A percentile compares a stretch with the other conserved stretches of the same genome.
These are phyloP conservation scores for Crassisporium funariophilum DNA, from an alignment of 768 basidiomycete species.

Conservation along the genomic window DNA sequence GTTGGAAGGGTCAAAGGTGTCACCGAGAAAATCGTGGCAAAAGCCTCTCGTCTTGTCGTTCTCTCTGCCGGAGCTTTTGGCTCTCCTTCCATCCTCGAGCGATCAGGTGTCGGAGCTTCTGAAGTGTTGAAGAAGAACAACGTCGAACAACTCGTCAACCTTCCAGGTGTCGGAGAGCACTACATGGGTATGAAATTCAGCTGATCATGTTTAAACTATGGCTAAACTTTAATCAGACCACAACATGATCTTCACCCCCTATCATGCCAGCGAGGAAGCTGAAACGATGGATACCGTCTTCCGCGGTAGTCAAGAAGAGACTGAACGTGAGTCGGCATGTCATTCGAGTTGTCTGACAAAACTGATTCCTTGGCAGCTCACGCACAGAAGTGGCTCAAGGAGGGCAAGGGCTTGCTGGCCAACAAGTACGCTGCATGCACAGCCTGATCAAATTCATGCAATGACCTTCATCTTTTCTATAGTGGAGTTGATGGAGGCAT, in stretches of 20 bases:
- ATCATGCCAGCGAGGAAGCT: slow-evolving; percentile 44
- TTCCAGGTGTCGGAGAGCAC: slow-evolving; percentile 77
- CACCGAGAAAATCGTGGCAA: slow-evolving; percentile 25
- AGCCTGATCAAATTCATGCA: not conserved
- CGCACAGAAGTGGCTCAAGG: slow-evolving; percentile 33
- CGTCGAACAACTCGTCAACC: slow-evolving; percentile 54
- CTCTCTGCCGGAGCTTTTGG: slow-evolving; percentile 55
- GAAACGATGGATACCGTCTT: slow-evolving; percentile 53
- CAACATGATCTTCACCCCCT: slow-evolving; percentile 38
- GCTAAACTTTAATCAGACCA: slow-evolving; percentile 36
- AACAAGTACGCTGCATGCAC: slow-evolving; percentile 47
- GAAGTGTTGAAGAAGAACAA: slow-evolving; percentile 46
- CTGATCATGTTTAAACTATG: not conserved
- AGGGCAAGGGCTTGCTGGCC: slow-evolving; percentile 51
- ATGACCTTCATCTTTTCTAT: not conserved
- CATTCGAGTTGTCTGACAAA: not conserved
- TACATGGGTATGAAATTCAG: slow-evolving; percentile 41
- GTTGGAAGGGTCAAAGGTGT: slow-evolving; percentile 24
- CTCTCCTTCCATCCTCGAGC: slow-evolving; percentile 54
- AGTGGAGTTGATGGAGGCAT: slow-evolving; percentile 58
- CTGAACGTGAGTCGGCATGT: slow-evolving; percentile 36
- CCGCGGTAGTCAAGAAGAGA: slow-evolving; percentile 37
- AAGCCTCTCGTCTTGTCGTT: slow-evolving; percentile 47
- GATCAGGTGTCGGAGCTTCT: slow-evolving; percentile 59
- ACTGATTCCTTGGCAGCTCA: slow-evolving; percentile 12